phyloP scores from a whole-genome alignment of 768 basidiomycete genomes.

The Krasilnikovozyma curviuscula region DNA sequence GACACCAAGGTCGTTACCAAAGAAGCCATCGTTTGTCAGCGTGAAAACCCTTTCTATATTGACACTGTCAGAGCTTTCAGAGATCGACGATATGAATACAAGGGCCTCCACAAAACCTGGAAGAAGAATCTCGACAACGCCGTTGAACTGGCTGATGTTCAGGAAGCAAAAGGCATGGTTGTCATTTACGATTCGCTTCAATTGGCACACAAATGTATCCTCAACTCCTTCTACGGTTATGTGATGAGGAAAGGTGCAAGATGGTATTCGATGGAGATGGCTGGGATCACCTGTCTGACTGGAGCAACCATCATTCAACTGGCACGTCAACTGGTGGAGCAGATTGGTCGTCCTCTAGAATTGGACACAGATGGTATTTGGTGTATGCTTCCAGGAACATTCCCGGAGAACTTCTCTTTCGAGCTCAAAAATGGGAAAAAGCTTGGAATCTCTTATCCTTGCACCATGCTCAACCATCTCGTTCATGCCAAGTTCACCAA shows the following conservation, averaged over 20 bases:
- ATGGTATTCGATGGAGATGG: constrained; percentile 99
- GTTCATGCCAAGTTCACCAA: constrained; percentile 92
- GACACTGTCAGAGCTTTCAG: constrained; percentile 94
- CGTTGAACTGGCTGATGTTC: constrained; percentile 56
- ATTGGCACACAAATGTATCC: constrained; percentile 96
- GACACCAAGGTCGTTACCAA: constrained; percentile 88
- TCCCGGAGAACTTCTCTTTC: constrained; percentile 97
- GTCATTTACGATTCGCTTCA: constrained; percentile 95
- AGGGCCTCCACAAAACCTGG: constrained; percentile 95
- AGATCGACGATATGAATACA: constrained; percentile 97
- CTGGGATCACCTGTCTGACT: constrained; percentile 93
- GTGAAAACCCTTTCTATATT: constrained; percentile 97
- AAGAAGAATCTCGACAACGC: constrained; percentile 86
- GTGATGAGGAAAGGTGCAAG: constrained; percentile 98
- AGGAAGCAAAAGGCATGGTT: constrained; percentile 98
- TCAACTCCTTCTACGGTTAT: constrained; percentile 99
- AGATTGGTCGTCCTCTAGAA: constrained; percentile 91
- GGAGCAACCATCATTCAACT: constrained; percentile 97
- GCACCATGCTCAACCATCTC: constrained; percentile 98
- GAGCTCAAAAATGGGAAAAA: constrained; percentile 70
- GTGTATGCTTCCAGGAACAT: constrained; percentile 98
- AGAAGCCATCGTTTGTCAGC: constrained; percentile 87
- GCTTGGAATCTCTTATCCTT: constrained; percentile 82
- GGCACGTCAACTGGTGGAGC: constrained; percentile 90
- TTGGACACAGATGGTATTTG: constrained; percentile 98